Evolutionary conservation across 768 basidiomycete genomes (phyloP).

Genomic region (Mycena haematopus): DNA sequence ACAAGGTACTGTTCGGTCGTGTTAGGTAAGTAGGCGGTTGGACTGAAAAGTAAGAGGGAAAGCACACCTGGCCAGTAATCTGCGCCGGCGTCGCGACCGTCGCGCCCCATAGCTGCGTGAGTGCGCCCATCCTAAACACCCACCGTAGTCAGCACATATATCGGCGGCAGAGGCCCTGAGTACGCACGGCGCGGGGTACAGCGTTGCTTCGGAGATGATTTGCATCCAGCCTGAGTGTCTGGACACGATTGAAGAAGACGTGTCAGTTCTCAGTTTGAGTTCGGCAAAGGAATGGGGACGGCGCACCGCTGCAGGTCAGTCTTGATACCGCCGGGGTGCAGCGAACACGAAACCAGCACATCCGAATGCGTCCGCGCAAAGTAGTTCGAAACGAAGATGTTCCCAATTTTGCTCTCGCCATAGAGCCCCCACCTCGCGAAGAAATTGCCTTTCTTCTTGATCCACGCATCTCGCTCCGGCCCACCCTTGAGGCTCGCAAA

Average conservation of each 20-base stretch:
- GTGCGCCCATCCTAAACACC: neutral
- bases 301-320: neutral
- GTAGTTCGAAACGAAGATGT: neutral
- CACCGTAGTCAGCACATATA: neutral
- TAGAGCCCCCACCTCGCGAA: neutral
- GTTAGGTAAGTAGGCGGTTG: too few species aligned
- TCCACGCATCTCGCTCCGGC: neutral
- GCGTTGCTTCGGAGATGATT: too few species aligned
- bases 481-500: neutral
- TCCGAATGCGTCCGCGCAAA: neutral
- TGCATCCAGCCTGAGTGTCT: neutral
- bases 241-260: too few species aligned
- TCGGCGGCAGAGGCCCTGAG: too few species aligned
- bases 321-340: neutral
- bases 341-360: neutral
- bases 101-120: neutral
- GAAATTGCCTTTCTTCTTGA: neutral
- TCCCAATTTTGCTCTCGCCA: neutral
- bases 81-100: neutral
- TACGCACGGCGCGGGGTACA: neutral
- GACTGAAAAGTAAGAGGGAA: too few species aligned
- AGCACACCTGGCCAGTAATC: neutral
- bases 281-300: neutral
- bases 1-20: neutral
- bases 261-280: too few species aligned